Conservation (phyloP, 176 grass and related monocot genomes). For the Carex myosuroides region DNA sequence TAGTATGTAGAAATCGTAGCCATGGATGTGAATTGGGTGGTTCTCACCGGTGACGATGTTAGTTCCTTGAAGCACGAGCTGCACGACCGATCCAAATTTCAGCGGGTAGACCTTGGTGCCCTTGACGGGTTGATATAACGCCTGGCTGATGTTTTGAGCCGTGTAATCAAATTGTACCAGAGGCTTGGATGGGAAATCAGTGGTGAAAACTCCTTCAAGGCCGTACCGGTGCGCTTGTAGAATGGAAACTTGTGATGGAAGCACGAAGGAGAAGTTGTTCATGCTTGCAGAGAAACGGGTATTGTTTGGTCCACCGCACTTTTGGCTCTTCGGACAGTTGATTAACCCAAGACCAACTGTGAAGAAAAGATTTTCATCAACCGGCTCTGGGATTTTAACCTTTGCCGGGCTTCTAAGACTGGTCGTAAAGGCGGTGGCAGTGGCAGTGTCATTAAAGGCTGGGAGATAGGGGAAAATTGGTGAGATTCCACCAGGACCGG, state of each 20-base stretch:
- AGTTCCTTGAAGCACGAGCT: conserved; percentile 62
- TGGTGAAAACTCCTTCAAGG: conserved; percentile 48
- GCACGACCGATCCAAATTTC: conserved; percentile 60
- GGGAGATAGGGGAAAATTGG: conserved; percentile 58
- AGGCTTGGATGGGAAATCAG: conserved; percentile 57
- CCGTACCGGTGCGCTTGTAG: conserved; percentile 47
- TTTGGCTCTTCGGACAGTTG: conserved; percentile 33
- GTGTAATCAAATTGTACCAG: conserved; percentile 70
- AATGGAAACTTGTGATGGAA: conserved; percentile 43
- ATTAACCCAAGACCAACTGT: conserved; percentile 57
- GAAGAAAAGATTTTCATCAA: conserved; percentile 66
- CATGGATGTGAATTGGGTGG: conserved; percentile 76
- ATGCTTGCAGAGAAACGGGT: conserved; percentile 71
- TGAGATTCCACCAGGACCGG: background rate
- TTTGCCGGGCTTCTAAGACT: conserved; percentile 39
- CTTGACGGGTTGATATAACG: conserved; percentile 40
- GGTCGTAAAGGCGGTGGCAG: conserved; percentile 44
- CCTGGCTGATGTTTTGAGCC: conserved; percentile 36
- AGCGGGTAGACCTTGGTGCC: conserved; percentile 60
- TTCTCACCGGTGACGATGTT: conserved; percentile 63
- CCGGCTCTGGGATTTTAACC: conserved; percentile 42
- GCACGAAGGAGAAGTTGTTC: conserved; percentile 76
- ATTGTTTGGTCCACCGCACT: conserved; percentile 48
- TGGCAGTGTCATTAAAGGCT: conserved; percentile 53
- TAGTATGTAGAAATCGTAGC: conserved; percentile 70